These are phyloP conservation scores for Neonothopanus nambi DNA, from an alignment of 1,284 basidiomycete species.

Conservation along the genomic window DNA sequence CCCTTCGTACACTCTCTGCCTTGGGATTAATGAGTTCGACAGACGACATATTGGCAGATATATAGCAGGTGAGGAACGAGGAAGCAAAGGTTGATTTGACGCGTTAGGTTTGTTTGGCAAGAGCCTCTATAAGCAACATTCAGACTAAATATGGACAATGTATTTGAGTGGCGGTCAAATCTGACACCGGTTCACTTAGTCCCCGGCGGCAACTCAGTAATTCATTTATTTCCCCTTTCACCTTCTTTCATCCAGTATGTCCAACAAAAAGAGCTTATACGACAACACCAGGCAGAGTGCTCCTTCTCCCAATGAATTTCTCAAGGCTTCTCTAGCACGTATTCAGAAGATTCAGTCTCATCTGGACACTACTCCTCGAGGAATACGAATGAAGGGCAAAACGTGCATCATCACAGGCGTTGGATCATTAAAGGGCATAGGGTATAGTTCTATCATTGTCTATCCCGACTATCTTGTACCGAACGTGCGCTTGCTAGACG, in stretches of 20 bases:
- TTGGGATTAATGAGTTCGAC: slow-evolving; percentile 95
- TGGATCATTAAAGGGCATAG: slow-evolving; percentile 82
- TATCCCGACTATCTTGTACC: slow-evolving; percentile 10
- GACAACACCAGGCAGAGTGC: slow-evolving; percentile 11
- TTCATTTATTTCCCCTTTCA: too few relatives aligned
- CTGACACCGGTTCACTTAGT: neutral
- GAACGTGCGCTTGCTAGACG: slow-evolving; percentile 46
- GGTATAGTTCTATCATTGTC: slow-evolving; percentile 46
- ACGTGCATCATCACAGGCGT: slow-evolving; percentile 92
- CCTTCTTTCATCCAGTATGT: neutral
- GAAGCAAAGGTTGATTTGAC: neutral
- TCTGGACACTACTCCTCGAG: slow-evolving; percentile 55
- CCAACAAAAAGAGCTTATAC: slow-evolving; percentile 6
- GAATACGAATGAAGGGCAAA: slow-evolving; percentile 69
- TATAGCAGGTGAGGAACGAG: slow-evolving; percentile 9
- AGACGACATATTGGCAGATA: slow-evolving; percentile 76
- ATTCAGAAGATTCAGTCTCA: slow-evolving; percentile 74
- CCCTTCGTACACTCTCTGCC: slow-evolving; percentile 91
- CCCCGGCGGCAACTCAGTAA: neutral
- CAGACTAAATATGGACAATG: too few relatives aligned
- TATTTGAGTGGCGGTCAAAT: neutral
- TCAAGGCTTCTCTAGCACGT: slow-evolving; percentile 37
- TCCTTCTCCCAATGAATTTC: slow-evolving; percentile 8
- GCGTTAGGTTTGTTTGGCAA: neutral
- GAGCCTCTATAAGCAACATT: too few relatives aligned